Evolutionary conservation across 2,329 filamentous ascomycete genomes (phyloP), one percentile per base, ranked within the genome.

Genomic region (Phialemoniopsis sp.): DNA sequence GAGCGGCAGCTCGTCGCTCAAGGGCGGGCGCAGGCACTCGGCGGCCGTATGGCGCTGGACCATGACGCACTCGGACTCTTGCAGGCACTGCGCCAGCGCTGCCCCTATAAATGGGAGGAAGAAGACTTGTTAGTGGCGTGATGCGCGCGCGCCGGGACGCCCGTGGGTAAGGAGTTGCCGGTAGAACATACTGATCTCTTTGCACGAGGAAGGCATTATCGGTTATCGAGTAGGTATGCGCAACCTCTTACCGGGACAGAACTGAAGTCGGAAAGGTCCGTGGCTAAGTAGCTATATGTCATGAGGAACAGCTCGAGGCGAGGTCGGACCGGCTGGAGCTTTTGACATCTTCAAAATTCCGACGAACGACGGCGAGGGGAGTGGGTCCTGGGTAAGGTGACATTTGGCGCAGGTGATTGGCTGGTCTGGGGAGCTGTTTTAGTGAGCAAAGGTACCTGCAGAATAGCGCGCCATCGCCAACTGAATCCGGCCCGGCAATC

Each of bases 61-160:
- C 82, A 97, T 89, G 55, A 98, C 87, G 66, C 93, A 98, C 64
- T 97, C 91, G 55, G 88, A 95, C 64, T 95, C 82, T 63, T 96
- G 90, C 49, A 98, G 88, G 69, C 93, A 98, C 72, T 88, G 76
- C 46, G 93, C 93, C 56, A 98, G 80, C 15, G 93, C 93, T 46
- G 86, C 84, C 66, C 91, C 91, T 97, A 62, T 46, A 37, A 36
- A 36, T 31, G 19, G 39, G 29, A 32, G 43, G 10, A 45, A 30
- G 28, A 38, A 37, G 21, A 28, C 40, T 34, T n/a, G 30, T 41
- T 33, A 45, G 42, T 14, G 13, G 16, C 10, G 29, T 28, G 16
- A 19, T 17, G 17, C 32, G 16, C 32, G 4, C 16, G 6, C 16
- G 16, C 17, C 17, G 32, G n/a, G n/a, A 29, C 14, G 32, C 13